Conservation (phyloP, 2,329 filamentous ascomycete species). For the Neopestalotiopsis sp. region DNA sequence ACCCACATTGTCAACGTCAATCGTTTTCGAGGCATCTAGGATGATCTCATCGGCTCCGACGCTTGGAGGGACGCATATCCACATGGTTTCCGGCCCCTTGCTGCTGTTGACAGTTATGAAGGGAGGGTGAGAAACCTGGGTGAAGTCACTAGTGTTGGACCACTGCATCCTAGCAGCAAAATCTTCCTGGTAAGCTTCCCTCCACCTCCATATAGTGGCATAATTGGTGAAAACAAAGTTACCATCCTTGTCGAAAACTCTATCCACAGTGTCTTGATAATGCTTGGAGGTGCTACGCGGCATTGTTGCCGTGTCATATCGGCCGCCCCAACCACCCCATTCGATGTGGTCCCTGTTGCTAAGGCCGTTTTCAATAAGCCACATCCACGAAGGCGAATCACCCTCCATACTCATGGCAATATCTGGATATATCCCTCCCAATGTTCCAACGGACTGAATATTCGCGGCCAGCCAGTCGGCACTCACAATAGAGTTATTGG, state of each 20-base stretch:
- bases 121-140: conserved; percentile 11
- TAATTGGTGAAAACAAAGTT: conserved; percentile 5
- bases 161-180: conserved; percentile 39
- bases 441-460: conserved; percentile 43
- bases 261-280: conserved; percentile 5
- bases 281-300: background rate
- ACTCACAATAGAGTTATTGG: conserved; percentile 33
- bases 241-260: background rate
- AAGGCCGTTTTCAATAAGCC: conserved; percentile 48
- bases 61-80: background rate
- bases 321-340: conserved; percentile 49
- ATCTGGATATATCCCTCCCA: conserved; percentile 45
- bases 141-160: conserved; percentile 27
- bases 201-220: conserved; percentile 39
- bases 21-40: background rate
- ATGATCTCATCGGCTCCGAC: background rate
- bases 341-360: conserved; percentile 43
- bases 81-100: background rate
- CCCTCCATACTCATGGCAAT: conserved; percentile 51
- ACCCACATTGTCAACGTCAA: background rate
- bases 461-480: conserved; percentile 52
- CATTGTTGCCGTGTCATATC: conserved; percentile 32
- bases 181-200: conserved; percentile 36
- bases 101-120: background rate
- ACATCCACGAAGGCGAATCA: conserved; percentile 47